These are phyloP conservation scores for Digitaria exilis DNA, from an alignment of 202 grass and related monocot genomes.

Conservation along the genomic window DNA sequence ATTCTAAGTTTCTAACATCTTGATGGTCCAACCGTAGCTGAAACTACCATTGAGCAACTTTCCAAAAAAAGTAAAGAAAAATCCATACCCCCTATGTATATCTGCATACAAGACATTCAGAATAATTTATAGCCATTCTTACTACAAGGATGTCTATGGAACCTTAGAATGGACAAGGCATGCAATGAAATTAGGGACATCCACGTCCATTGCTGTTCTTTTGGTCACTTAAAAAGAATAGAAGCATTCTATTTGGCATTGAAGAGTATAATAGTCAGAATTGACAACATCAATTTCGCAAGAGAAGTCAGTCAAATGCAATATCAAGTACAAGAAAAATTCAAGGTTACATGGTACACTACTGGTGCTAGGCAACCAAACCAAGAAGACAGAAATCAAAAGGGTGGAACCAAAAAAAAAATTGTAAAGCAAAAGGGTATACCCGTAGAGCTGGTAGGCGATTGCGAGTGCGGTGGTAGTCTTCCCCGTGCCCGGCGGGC, in stretches of 20 bases:
- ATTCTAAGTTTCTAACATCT: neutral
- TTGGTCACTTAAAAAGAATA: neutral
- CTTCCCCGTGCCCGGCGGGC: slow-evolving; percentile 92
- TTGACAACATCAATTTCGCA: too few species aligned
- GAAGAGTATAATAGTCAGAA: neutral
- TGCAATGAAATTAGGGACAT: neutral
- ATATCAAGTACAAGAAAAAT: neutral
- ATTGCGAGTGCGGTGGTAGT: slow-evolving; percentile 93
- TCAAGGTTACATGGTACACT: slow-evolving; percentile 1
- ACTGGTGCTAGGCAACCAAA: slow-evolving; percentile 8
- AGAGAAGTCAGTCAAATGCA: too few species aligned
- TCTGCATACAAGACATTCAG: too few species aligned
- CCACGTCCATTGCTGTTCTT: neutral
- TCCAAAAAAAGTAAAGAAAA: neutral
- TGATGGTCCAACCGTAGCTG: slow-evolving; percentile 5
- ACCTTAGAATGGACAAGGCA: neutral
- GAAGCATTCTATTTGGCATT: neutral
- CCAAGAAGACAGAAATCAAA: neutral
- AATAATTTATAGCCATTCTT: neutral
- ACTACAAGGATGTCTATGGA: neutral
- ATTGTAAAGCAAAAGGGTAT: neutral
- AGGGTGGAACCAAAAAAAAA: too few species aligned
- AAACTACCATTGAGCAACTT: neutral
- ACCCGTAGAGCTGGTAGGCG: slow-evolving; percentile 93
- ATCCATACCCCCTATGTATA: neutral